Base-by-base conservation (phyloP, 495 filamentous ascomycete genomes). In the Talaromyces wortmannii region DNA sequence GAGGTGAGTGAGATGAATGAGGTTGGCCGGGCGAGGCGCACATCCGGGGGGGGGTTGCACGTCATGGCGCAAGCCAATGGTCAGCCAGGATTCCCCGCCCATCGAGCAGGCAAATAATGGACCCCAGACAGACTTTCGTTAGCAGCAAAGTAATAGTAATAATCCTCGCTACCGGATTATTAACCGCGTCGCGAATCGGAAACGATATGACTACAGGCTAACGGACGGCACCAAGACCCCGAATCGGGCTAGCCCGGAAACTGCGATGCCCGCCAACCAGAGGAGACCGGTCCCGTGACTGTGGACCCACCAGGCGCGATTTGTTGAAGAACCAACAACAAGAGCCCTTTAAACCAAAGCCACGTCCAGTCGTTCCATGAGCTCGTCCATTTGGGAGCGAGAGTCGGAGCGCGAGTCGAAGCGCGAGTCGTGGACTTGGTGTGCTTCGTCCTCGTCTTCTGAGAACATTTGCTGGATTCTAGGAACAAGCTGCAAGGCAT, bases 321-420 rank as follows among this genome's bases (percentile, higher is more conserved):
- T 40, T 13, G 36, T 40, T 10, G 2, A 40, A 40, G 36, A 8
- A 10, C 8, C 8, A 10, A 40, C 36, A 40, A 5, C 36, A 13
- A 2, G 36, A 23, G 23, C 4, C 31, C 31, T 55, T 72, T 61
- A 71, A 30, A 67, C 61, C 50, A 70, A 53, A 29, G 63, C 61
- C 46, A 68, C 55, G 33, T 71, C 66, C 40, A 71, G 48, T 45
- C 66, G 70, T 16, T 69, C 64, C 45, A 72, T 52, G 46, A 66
- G 67, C 45, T 53, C 44, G 31, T 17, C 23, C 18, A 45, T 13
- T 31, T 48, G 30, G 71, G 58, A 12, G 67, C 52, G 52, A 60
- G 50, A 43, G n/a, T 31, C n/a, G 71, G 58, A 12, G 1, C 23
- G 23, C 23, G 23, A 23, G 23, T 23, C 23, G 71, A 57, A 12